phyloP scores from a whole-genome alignment of 2,329 filamentous ascomycete species.

The Ophiocordyceps sinensis region DNA sequence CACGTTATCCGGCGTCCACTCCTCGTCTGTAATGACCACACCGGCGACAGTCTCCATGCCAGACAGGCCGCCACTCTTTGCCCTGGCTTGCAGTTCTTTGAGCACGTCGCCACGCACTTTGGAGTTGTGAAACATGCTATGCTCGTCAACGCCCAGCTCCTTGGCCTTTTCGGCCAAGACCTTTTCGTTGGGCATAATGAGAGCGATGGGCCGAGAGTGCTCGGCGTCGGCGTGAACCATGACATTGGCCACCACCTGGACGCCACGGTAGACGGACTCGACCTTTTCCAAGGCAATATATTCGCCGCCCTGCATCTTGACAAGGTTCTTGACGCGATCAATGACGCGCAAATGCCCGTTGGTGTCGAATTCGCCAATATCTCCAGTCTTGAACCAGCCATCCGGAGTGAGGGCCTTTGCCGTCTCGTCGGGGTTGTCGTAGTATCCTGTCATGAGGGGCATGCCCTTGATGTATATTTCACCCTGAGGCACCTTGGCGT shows the following conservation, averaged over 20 bases:
- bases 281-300: slow-evolving; percentile 96
- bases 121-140: slow-evolving; percentile 51
- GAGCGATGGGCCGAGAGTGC: slow-evolving; percentile 65
- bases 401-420: slow-evolving; percentile 62
- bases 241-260: slow-evolving; percentile 67
- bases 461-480: slow-evolving; percentile 81
- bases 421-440: slow-evolving; percentile 75
- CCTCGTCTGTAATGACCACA: slow-evolving; percentile 67
- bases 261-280: slow-evolving; percentile 77
- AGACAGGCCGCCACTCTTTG: slow-evolving; percentile 49
- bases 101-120: slow-evolving; percentile 47
- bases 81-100: slow-evolving; percentile 54
- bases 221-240: slow-evolving; percentile 71
- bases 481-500: slow-evolving; percentile 67
- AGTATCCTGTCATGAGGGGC: slow-evolving; percentile 65
- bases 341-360: slow-evolving; percentile 76
- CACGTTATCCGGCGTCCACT: slow-evolving; percentile 78
- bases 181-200: slow-evolving; percentile 58
- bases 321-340: slow-evolving; percentile 94
- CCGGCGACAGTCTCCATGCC: slow-evolving; percentile 63
- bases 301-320: slow-evolving; percentile 90
- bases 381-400: slow-evolving; percentile 94
- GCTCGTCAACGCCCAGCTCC: slow-evolving; percentile 48
- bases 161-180: slow-evolving; percentile 44
- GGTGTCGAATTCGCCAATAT: slow-evolving; percentile 78